These are phyloP conservation scores for Fusarium guadeloupense DNA, from an alignment of 2,329 filamentous ascomycete species.

Conservation along the genomic window DNA sequence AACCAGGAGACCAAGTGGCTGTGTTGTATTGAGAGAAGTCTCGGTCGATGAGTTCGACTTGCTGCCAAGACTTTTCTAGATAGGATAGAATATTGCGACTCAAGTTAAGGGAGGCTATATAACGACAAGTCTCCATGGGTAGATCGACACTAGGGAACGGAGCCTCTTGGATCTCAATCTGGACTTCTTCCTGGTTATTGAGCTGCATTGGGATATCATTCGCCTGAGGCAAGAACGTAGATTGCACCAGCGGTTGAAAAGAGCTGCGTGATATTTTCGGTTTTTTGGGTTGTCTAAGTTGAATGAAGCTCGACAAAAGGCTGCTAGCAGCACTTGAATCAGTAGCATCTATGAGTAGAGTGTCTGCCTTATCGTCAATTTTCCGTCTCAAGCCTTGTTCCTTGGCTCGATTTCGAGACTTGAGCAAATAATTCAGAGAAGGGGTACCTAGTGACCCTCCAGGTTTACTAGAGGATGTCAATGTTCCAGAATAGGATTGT, in stretches of 20 bases:
- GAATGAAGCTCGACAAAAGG: constrained; percentile 46
- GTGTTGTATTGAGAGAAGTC: constrained; percentile 60
- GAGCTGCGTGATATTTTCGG: constrained; percentile 8
- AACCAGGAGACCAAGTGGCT: constrained; percentile 45
- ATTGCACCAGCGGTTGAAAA: background rate
- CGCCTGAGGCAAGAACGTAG: background rate
- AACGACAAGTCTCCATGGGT: constrained; percentile 32
- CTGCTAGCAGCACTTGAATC: constrained; percentile 40
- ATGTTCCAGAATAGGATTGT: background rate
- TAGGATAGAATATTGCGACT: constrained; percentile 59
- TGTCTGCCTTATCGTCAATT: background rate
- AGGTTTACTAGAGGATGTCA: background rate
- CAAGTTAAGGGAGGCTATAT: constrained; percentile 63
- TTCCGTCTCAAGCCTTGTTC: constrained; percentile 1
- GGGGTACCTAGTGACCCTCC: background rate
- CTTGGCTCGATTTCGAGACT: background rate
- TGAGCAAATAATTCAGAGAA: constrained; percentile 8
- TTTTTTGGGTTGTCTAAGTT: constrained; percentile 45
- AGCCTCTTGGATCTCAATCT: background rate
- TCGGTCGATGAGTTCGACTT: constrained; percentile 66
- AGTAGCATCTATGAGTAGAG: constrained; percentile 20
- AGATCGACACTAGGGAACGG: constrained; percentile 26
- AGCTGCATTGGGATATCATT: background rate
- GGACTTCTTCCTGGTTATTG: background rate
- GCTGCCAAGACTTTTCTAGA: constrained; percentile 60